phyloP scores from a whole-genome alignment of 371 early-diverging fungal genomes.

The Rhizomucor miehei region DNA sequence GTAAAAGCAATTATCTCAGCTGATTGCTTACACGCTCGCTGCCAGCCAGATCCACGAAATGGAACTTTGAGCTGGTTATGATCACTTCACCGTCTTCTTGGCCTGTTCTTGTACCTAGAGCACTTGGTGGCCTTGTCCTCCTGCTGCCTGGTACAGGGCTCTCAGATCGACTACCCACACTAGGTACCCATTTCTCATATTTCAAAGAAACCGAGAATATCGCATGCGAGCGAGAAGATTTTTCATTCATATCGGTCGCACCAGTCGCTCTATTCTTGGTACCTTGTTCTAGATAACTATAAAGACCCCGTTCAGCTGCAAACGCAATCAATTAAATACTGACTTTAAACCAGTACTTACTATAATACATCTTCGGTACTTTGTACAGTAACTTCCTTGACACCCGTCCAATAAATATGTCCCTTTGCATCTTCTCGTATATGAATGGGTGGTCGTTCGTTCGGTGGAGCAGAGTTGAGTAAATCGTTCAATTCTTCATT shows the following conservation, averaged over 20 bases:
- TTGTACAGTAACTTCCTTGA: constrained; percentile 75
- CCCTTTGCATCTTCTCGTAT: constrained; percentile 94
- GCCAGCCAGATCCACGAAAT: constrained; percentile 99
- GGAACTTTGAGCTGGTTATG: constrained; percentile 83
- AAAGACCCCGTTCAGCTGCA: background rate
- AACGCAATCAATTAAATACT: background rate
- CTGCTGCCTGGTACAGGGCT: constrained; percentile 1
- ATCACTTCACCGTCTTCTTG: constrained; percentile 41
- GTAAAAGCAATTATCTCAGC: too few relatives aligned
- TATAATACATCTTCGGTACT: constrained; percentile 78
- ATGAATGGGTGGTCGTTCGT: constrained; percentile 63
- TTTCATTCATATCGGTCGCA: constrained; percentile 96
- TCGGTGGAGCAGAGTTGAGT: constrained; percentile 53
- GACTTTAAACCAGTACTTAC: constrained; percentile 30
- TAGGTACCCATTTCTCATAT: constrained; percentile 56
- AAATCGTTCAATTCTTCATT: constrained; percentile 95
- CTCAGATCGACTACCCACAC: constrained; percentile 1
- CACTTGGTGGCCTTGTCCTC: constrained; percentile 1
- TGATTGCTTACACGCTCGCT: constrained; percentile 78
- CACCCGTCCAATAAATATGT: constrained; percentile 88
- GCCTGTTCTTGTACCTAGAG: background rate
- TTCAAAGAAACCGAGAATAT: constrained; percentile 91
- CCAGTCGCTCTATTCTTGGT: constrained; percentile 87
- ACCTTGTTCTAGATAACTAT: constrained; percentile 73
- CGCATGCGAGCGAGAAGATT: constrained; percentile 96